These are phyloP conservation scores for Irpex lacteus DNA, from an alignment of 1,284 basidiomycete species.

Conservation along the genomic window DNA sequence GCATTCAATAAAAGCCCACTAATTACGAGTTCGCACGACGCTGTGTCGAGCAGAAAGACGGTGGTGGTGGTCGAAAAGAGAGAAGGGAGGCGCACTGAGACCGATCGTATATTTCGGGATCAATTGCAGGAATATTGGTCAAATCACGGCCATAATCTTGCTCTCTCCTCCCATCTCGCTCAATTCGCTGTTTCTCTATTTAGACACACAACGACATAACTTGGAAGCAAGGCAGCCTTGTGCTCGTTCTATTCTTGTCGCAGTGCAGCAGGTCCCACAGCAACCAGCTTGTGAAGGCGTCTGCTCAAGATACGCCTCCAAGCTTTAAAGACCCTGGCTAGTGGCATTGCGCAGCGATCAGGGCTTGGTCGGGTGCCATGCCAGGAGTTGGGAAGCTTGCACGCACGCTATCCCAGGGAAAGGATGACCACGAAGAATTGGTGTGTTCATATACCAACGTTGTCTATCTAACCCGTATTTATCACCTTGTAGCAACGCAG, in stretches of 20 bases:
- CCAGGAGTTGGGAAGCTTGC: neutral
- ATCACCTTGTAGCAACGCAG: constrained; percentile 47
- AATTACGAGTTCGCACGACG: no score
- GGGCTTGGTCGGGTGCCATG: neutral
- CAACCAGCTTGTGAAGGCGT: neutral
- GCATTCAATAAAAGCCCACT: neutral
- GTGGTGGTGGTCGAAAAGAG: neutral
- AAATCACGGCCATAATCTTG: neutral
- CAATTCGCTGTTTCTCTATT: neutral
- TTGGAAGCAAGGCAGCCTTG: neutral
- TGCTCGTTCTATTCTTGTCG: neutral
- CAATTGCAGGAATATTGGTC: neutral
- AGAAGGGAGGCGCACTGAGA: neutral
- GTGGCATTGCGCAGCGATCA: neutral
- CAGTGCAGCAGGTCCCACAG: neutral
- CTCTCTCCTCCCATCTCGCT: neutral
- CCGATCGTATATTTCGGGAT: neutral
- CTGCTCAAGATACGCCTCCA: neutral
- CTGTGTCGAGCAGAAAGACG: no score
- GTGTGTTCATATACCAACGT: neutral
- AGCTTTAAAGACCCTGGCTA: neutral
- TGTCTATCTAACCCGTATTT: neutral
- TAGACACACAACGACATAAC: neutral
- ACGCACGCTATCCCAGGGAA: neutral
- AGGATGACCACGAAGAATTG: neutral